These are phyloP conservation scores for Blastobotrys muscicola DNA, from an alignment of 805 yeast genomes.

Conservation along the genomic window DNA sequence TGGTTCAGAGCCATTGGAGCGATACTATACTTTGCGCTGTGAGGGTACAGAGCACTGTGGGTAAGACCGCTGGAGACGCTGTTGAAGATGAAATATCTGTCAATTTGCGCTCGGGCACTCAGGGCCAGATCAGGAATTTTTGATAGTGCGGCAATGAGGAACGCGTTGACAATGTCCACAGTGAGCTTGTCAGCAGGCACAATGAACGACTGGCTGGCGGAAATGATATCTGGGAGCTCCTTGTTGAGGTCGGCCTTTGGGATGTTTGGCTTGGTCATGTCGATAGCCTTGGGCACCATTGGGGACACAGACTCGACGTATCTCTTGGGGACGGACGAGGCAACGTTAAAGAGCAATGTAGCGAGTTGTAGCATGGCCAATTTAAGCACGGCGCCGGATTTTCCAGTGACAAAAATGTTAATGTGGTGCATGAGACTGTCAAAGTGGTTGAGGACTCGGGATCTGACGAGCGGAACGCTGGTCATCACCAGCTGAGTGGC, in stretches of 20 bases:
- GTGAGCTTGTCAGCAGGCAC: background rate
- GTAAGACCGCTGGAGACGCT: slow-evolving; percentile 22
- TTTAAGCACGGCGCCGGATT: slow-evolving; percentile 1
- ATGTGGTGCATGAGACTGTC: slow-evolving; percentile 25
- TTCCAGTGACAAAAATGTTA: slow-evolving; percentile 1
- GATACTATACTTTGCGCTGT: slow-evolving; percentile 45
- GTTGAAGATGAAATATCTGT: slow-evolving; percentile 33
- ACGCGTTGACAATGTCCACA: slow-evolving; percentile 29
- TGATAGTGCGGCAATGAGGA: slow-evolving; percentile 41
- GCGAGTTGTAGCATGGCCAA: slow-evolving; percentile 7
- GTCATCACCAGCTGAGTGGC: slow-evolving; percentile 36
- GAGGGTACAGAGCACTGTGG: slow-evolving; percentile 63
- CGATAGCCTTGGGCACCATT: slow-evolving; percentile 1
- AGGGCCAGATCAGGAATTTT: slow-evolving; percentile 45
- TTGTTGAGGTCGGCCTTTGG: slow-evolving; percentile 10
- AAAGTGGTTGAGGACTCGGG: slow-evolving; percentile 39
- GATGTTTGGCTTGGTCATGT: slow-evolving; percentile 2
- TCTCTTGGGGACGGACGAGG: slow-evolving; percentile 5
- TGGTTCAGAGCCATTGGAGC: slow-evolving; percentile 56
- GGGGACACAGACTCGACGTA: slow-evolving; percentile 5
- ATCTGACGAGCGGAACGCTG: slow-evolving; percentile 39
- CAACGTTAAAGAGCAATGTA: slow-evolving; percentile 1
- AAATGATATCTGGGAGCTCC: slow-evolving; percentile 16
- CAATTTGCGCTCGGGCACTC: slow-evolving; percentile 53
- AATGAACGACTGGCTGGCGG: slow-evolving; percentile 4